Base-by-base conservation (phyloP, 176 grass and related monocot genomes). In the Oryza punctata region DNA sequence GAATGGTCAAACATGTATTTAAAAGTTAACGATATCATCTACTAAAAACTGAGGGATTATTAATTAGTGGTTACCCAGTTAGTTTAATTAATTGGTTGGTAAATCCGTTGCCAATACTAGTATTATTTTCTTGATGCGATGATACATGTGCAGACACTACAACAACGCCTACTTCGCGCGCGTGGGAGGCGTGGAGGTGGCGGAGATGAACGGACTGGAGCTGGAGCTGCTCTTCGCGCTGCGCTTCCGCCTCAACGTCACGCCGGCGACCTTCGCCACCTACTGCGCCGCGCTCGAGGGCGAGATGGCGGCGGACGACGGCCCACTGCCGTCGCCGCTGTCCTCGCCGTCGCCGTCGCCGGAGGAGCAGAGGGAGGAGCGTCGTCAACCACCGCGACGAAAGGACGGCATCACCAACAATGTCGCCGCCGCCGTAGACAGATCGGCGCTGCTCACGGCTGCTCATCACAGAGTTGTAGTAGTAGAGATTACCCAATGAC, bases 131-230 rank as follows among this genome's bases (percentile, higher is more conserved):
- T 57, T 57, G 47, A 50, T 50, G 47, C 13, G 30, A 32, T 32
- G n/a, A n/a, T n/a, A n/a, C 30, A 32, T 32, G 30, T 80, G 52
- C 73, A 92, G 93, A 77, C 85, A 92, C 82, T 75, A 86, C 93
- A 92, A 85, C 82, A 95, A 92, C 82, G 88, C 93, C n/a, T 92
- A 95, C 82, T 92, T 90, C 50, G 83, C 90, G 63, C 84, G 88
- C n/a, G 88, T 92, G 59, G 90, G 93, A 0, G 90, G 90, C 6
- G 89, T 92, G 37, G 79, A 83, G 63, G 46, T 88, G 80, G 6
- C 82, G 33, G 93, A 95, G 85, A 92, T 95, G 93, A 95, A 96
- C 88, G 75, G 64, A 25, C 71, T 93, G 9, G 93, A 93, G 84
- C 59, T 96, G 10, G 76, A 82, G 70, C 88, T 96, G 74, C 84